A percentile compares a stretch with the other conserved stretches of the same genome.
Conservation (phyloP, 1,284 basidiomycete genomes). For the Gymnopus androsaceus region DNA sequence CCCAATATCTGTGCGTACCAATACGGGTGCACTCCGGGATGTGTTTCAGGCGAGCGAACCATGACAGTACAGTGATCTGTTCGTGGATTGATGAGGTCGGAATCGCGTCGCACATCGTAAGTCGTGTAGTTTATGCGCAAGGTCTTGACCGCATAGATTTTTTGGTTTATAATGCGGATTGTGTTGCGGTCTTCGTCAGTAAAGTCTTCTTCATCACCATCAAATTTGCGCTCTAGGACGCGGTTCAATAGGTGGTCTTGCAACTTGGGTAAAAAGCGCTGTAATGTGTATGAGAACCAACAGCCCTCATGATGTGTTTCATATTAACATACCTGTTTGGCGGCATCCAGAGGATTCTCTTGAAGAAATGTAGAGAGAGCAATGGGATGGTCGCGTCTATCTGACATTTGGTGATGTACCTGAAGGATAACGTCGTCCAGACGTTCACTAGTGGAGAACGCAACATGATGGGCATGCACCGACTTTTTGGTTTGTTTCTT, state of each 20-base stretch:
- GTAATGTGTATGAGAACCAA: background rate
- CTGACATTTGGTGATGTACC: conserved; percentile 1
- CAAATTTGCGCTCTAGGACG: conserved; percentile 23
- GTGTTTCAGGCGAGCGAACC: conserved; percentile 19
- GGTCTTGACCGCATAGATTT: conserved; percentile 24
- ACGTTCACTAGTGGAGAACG: background rate
- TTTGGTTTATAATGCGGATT: conserved; percentile 19
- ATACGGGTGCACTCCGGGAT: conserved; percentile 8
- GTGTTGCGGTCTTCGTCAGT: conserved; percentile 25
- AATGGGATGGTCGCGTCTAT: background rate
- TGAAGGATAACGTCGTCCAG: background rate
- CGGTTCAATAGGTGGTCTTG: conserved; percentile 32
- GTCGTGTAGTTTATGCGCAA: conserved; percentile 30
- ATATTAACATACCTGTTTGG: conserved; percentile 11
- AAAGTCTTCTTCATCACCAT: conserved; percentile 28
- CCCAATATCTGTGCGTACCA: conserved; percentile 20
- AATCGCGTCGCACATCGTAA: conserved; percentile 27
- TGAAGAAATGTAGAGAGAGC: background rate
- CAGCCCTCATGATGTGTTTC: background rate
- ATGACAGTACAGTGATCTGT: conserved; percentile 21
- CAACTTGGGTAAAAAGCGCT: conserved; percentile 30
- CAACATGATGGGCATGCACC: background rate
- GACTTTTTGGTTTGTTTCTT: background rate
- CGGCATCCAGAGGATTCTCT: background rate
- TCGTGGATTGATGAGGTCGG: conserved; percentile 28